phyloP scores from a whole-genome alignment of 208 protist species.

The Porcisia hertigi region DNA sequence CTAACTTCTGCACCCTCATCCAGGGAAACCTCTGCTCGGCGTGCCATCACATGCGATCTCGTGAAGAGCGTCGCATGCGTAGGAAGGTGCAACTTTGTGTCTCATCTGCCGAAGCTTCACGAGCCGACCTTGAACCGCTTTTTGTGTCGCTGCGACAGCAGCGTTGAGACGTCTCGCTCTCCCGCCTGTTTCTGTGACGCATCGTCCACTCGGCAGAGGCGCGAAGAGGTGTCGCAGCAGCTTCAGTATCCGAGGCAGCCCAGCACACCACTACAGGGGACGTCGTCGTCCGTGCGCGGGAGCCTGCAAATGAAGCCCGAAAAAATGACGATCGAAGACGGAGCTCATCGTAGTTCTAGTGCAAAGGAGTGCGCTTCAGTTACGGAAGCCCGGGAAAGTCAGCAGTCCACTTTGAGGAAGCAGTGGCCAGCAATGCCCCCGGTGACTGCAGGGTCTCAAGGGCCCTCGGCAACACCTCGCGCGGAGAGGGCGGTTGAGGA shows the following conservation, averaged over 20 bases:
- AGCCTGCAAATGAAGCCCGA: not conserved
- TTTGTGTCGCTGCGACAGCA: not conserved
- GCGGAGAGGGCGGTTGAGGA: constrained; percentile 2
- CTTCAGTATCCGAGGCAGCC: not conserved
- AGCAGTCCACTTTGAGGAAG: not conserved
- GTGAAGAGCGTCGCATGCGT: not conserved
- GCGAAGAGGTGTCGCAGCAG: not conserved
- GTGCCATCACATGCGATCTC: not conserved
- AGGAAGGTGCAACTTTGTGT: not conserved
- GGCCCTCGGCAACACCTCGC: not conserved
- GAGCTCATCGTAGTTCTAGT: not conserved
- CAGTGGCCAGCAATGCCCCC: not conserved
- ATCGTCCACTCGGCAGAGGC: not conserved
- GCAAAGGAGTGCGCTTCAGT: not conserved
- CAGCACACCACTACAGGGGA: not conserved
- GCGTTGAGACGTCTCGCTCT: not conserved
- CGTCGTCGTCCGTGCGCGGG: constrained; percentile 1
- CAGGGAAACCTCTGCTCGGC: not conserved
- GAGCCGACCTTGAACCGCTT: not conserved
- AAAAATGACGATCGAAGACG: not conserved
- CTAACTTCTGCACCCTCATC: not conserved
- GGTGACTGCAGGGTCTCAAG: not conserved
- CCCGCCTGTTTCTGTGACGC: not conserved
- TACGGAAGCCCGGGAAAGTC: not conserved
- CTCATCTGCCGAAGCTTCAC: constrained; percentile 9